Base-by-base conservation (phyloP, 129 eudicot genomes). In the Oenanthe sinensis region DNA sequence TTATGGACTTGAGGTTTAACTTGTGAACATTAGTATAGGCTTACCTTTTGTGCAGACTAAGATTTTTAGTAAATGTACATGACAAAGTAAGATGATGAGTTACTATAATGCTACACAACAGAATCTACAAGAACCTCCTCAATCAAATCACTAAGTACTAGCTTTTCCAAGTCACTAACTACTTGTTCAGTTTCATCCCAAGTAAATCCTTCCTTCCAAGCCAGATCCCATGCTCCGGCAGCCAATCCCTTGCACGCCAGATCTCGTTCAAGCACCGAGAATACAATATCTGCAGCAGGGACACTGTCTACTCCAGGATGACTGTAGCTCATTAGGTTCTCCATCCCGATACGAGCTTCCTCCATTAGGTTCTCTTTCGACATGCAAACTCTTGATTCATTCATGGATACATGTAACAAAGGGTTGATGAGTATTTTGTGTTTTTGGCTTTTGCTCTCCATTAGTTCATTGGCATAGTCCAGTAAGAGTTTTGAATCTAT, bases 201-300 rank as follows among this genome's bases (percentile, higher is more conserved):
- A 40, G 88, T 83, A 81, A 79, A 88, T 22, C 87, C 87, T 50
- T 68, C 79, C 70, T 74, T 86, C 97, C 97, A 92, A 49, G 96
- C 93, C 24, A 77, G 28, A 47, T 81, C 86, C 93, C 92, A 93
- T 39, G 79, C 71, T 20, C 89, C 87, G 5, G 67, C 79, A 15
- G 78, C 83, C 72, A 58, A 65, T 47, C 90, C 82, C 54, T 63
- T 83, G 63, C 79, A 47, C 77, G 69, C 55, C 22, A 93, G n/a
- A 89, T 90, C 98, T 79, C 86, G 82, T 82, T 92, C 90, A 60
- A 90, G 85, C 77, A 85, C 46, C 26, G 60, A 70, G 19, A 79
- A 81, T 40, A 92, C 67, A 33, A 26, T 45, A 79, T 92, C 91
- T 22, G 84, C 84, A 44, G 55, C 40, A 62, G 71, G 71, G 30